Base-by-base conservation (phyloP, 108 stramenopile species). In the Discostella pseudostelligera region DNA sequence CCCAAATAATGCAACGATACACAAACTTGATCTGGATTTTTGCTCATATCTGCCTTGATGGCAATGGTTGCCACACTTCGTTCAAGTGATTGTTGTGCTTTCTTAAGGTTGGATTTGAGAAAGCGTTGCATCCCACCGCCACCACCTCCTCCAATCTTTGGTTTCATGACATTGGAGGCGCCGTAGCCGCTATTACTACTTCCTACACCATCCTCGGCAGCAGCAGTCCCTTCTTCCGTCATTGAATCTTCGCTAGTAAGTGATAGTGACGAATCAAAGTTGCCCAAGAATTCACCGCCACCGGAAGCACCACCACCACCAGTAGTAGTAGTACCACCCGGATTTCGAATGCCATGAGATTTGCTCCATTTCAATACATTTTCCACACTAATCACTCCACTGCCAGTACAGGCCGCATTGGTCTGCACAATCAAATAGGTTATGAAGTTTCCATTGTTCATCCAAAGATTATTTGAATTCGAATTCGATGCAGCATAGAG, bases 31-130 rank as follows among this genome's bases (percentile, higher is more conserved):
- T 91, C 90, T 1, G 85, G 82, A 78, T 84, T 86, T 54, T 80
- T 82, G 39, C 88, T 86, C 19, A 80, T 58, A 54, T 92, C 90
- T 25, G 86, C 86, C 39, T 72, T 74, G 20, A 92, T 86, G 20
- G 90, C 90, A 45, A 89, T 53, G 11, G 72, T 76, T 10, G 83
- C 78, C 28, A 88, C 86, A 10, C 74, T 59, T 8, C 81, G 82
- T 51, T 87, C 86, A 39, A 92, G 39, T 0, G 81, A 69, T 16
- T 50, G 69, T 13, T 83, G 82, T 10, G 90, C 81, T 22, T 78
- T 75, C 22, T 83, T 83, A 14, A 87, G 76, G 3, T 81, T 79
- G 20, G 84, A 85, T 62, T 72, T 72, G 25, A 91, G 47, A 49
- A 90, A 79, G 0, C 57, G 32, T 32, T 32, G 32, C 32, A 32